Conservation (phyloP, 2,329 filamentous ascomycete species). For the Hysterium pulicare region DNA sequence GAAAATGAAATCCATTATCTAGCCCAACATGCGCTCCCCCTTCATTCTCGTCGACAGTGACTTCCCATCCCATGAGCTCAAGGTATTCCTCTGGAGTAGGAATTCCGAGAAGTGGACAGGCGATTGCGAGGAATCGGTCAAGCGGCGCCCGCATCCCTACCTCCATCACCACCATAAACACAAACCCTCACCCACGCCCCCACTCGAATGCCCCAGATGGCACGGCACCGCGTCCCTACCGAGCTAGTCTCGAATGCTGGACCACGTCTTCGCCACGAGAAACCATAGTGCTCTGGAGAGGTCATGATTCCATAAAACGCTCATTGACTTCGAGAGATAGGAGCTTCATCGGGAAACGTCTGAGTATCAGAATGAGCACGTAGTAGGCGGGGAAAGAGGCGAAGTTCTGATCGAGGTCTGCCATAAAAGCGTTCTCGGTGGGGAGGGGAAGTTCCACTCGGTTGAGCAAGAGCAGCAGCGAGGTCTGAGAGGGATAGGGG, state of each 20-base stretch:
- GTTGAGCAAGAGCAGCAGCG: too few relatives aligned
- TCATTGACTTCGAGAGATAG: conserved; percentile 52
- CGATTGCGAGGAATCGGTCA: conserved; percentile 46
- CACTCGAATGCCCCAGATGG: too few relatives aligned
- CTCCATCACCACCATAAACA: too few relatives aligned
- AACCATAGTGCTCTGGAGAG: conserved; percentile 51
- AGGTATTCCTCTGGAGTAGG: conserved; percentile 47
- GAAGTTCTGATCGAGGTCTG: too few relatives aligned
- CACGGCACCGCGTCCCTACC: conserved; percentile 46
- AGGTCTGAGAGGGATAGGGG: too few relatives aligned
- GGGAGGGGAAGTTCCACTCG: too few relatives aligned
- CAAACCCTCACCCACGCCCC: too few relatives aligned
- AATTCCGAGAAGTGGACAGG: conserved; percentile 48
- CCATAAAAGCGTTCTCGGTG: too few relatives aligned
- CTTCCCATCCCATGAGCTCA: conserved; percentile 45
- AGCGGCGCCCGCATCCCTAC: too few relatives aligned
- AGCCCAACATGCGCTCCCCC: too few relatives aligned
- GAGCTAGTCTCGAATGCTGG: conserved; percentile 50
- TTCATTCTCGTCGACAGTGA: conserved; percentile 30
- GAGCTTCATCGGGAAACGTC: conserved; percentile 49
- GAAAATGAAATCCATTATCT: too few relatives aligned
- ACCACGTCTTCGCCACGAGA: conserved; percentile 56
- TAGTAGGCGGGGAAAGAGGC: conserved; percentile 54
- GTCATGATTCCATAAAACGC: conserved; percentile 50
- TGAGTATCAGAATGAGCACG: conserved; percentile 41